phyloP scores from a whole-genome alignment of 2,329 filamentous ascomycete species.

The Beauveria varroae region DNA sequence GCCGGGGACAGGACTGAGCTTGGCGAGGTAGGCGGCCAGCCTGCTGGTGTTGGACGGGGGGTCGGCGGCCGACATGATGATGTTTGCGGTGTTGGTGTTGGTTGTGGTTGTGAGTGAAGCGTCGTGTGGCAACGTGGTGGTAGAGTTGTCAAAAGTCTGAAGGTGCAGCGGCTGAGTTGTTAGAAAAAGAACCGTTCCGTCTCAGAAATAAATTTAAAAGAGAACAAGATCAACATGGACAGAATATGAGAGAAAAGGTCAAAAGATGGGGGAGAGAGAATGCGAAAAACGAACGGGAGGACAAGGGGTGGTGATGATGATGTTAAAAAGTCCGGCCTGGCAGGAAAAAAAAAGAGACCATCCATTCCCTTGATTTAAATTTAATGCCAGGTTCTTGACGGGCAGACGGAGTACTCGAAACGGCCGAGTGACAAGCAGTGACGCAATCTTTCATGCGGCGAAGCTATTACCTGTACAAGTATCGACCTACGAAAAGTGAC shows the following conservation, averaged over 20 bases:
- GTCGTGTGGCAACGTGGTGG: not conserved
- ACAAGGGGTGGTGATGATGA: not conserved
- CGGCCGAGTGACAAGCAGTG: slow-evolving; percentile 9
- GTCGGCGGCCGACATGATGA: slow-evolving; percentile 4
- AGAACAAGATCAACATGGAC: not conserved
- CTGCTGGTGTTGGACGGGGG: slow-evolving; percentile 19
- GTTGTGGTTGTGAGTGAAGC: not conserved
- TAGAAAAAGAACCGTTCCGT: not conserved
- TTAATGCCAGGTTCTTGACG: not conserved
- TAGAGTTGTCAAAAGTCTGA: not conserved
- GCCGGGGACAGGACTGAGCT: slow-evolving; percentile 59
- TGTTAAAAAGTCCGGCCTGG: not conserved
- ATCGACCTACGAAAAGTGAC: not conserved
- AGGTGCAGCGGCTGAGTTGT: not conserved
- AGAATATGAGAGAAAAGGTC: not conserved
- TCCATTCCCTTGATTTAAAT: not conserved
- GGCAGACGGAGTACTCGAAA: not conserved
- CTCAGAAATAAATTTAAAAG: not conserved
- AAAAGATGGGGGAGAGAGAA: not conserved
- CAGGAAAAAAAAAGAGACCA: not conserved
- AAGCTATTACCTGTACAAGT: not conserved
- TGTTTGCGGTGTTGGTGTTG: not conserved
- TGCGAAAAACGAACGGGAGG: not conserved
- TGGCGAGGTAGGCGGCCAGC: slow-evolving; percentile 41
- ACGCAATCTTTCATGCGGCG: slow-evolving; percentile 4